phyloP scores from a whole-genome alignment of 305 asterid genomes.

The Stenogyne calaminthoides region DNA sequence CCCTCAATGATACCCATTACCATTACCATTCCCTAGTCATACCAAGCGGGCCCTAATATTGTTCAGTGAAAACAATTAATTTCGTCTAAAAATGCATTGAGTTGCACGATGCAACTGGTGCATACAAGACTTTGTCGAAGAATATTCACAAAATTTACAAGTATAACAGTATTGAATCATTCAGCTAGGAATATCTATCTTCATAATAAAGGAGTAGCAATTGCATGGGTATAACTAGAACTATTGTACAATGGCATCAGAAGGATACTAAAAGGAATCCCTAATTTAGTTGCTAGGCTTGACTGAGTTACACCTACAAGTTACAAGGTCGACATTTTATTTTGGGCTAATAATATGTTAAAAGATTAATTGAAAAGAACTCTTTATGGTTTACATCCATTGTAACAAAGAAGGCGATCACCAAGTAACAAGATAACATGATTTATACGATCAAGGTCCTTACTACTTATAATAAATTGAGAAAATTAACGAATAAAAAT shows the following conservation, averaged over 20 bases:
- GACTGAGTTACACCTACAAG: neutral
- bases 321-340: neutral
- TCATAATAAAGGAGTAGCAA: neutral
- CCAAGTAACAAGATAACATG: neutral
- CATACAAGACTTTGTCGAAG: no score
- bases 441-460: neutral
- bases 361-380: neutral
- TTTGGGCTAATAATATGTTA: neutral
- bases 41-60: no score
- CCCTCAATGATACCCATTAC: no score
- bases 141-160: neutral
- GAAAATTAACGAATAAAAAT: neutral
- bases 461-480: neutral
- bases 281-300: neutral
- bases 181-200: neutral
- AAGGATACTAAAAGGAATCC: neutral
- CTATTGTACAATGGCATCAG: neutral
- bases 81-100: no score
- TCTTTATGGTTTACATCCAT: neutral
- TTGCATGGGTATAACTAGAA: neutral
- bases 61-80: no score
- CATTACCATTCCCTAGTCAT: no score
- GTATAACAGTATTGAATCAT: neutral
- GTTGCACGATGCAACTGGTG: no score
- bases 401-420: neutral